phyloP scores from a whole-genome alignment of 2,329 filamentous ascomycete genomes.

The Teratosphaeria zuluensis region DNA sequence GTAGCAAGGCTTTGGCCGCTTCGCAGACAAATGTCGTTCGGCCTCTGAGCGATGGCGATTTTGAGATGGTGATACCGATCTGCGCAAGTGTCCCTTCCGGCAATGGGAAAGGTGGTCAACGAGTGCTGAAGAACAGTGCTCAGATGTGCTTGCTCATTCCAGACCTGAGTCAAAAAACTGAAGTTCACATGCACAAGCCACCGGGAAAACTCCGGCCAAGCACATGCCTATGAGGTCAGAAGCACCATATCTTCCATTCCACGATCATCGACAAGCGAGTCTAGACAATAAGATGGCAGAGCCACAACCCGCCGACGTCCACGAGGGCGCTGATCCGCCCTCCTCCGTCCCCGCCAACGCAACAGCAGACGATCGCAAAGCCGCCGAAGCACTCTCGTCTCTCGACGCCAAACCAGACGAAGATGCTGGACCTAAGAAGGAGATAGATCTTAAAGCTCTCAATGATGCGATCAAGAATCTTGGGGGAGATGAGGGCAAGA shows the following conservation, averaged over 20 bases:
- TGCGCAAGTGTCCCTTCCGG: too few species aligned
- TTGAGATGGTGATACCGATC: neutral
- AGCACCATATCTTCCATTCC: too few species aligned
- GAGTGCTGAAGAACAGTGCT: too few species aligned
- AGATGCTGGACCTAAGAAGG: slow-evolving; percentile 38
- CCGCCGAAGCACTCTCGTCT: slow-evolving; percentile 60
- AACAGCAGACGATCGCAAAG: slow-evolving; percentile 58
- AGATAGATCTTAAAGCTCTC: slow-evolving; percentile 61
- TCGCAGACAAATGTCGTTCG: neutral
- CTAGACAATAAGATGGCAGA: slow-evolving; percentile 49
- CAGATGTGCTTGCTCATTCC: neutral
- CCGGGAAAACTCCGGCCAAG: neutral
- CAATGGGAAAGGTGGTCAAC: too few species aligned
- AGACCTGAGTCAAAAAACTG: neutral
- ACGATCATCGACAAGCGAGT: too few species aligned
- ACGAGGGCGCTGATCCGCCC: slow-evolving; percentile 51
- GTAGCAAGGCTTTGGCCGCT: neutral
- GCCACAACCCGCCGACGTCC: slow-evolving; percentile 48
- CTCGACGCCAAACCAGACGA: slow-evolving; percentile 50
- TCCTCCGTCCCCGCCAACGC: slow-evolving; percentile 50
- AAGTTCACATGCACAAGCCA: neutral
- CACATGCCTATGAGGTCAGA: neutral
- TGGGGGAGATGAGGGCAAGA: slow-evolving; percentile 26
- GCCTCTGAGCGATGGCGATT: neutral
- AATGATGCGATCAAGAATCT: slow-evolving; percentile 63